Evolutionary conservation across 202 grass and related monocot genomes (phyloP).

Genomic region (Dendrocalamus latiflorus): DNA sequence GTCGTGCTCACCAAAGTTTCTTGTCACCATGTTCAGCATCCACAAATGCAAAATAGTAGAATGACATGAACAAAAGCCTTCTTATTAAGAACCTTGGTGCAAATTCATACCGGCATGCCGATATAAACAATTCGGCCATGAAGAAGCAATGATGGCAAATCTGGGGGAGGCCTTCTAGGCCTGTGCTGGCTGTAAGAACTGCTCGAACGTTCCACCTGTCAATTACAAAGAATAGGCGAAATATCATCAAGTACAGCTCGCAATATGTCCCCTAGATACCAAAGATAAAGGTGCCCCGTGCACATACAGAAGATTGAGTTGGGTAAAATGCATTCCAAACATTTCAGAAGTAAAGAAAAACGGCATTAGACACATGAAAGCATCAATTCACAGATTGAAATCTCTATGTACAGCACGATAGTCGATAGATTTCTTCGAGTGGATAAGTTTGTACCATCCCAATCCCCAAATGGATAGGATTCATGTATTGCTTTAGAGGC

Average conservation of each 20-base stretch:
- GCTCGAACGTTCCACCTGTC: constrained; percentile 70
- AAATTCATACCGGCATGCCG: constrained; percentile 80
- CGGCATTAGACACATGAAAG: not conserved
- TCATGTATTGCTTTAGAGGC: no score
- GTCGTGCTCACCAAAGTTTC: not conserved
- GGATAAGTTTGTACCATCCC: no score
- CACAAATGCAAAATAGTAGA: not conserved
- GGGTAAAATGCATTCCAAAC: not conserved
- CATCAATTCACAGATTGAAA: not conserved
- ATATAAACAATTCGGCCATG: constrained; percentile 67
- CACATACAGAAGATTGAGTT: not conserved
- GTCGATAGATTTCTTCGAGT: no score
- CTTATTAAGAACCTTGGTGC: not conserved
- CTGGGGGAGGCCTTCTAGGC: constrained; percentile 63
- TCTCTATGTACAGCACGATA: not conserved
- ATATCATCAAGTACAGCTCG: not conserved
- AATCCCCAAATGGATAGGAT: no score
- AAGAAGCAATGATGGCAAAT: constrained; percentile 83
- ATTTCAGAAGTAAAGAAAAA: constrained; percentile 7
- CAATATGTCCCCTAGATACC: not conserved
- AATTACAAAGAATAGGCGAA: not conserved
- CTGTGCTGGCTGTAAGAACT: constrained; percentile 76
- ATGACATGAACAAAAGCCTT: not conserved
- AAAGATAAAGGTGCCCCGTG: not conserved
- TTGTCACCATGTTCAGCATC: not conserved